phyloP scores from a whole-genome alignment of 441 rosid species.

The Corymbia citriodora region DNA sequence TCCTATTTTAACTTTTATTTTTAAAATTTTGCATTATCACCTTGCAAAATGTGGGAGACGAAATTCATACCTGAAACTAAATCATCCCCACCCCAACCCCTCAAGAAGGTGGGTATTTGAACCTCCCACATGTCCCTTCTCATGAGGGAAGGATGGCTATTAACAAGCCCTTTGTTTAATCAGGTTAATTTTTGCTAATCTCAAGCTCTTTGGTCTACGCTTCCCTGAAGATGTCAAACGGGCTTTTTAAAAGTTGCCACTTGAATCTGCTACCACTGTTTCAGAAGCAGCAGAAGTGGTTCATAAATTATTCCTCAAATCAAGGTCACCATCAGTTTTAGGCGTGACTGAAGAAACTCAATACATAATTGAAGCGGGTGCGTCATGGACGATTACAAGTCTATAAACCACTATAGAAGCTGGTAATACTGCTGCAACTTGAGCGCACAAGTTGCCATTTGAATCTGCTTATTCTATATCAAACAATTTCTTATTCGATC shows the following conservation, averaged over 20 bases:
- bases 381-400: background rate
- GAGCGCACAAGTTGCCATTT: background rate
- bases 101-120: too few relatives aligned
- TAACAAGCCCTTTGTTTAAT: too few relatives aligned
- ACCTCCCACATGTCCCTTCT: too few relatives aligned
- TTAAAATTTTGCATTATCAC: too few relatives aligned
- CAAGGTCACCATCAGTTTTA: background rate
- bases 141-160: too few relatives aligned
- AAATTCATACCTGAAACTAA: too few relatives aligned
- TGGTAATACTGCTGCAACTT: background rate
- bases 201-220: background rate
- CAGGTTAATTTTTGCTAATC: background rate
- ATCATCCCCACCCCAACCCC: too few relatives aligned
- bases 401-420: background rate
- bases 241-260: background rate
- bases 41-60: too few relatives aligned
- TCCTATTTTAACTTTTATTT: too few relatives aligned
- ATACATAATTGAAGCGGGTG: background rate
- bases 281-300: background rate
- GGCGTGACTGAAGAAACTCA: background rate
- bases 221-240: too few relatives aligned
- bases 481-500: background rate
- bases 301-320: background rate
- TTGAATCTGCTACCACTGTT: background rate
- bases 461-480: too few relatives aligned